Conservation (phyloP, 805 yeast species). For the Lipomyces oligophaga region DNA sequence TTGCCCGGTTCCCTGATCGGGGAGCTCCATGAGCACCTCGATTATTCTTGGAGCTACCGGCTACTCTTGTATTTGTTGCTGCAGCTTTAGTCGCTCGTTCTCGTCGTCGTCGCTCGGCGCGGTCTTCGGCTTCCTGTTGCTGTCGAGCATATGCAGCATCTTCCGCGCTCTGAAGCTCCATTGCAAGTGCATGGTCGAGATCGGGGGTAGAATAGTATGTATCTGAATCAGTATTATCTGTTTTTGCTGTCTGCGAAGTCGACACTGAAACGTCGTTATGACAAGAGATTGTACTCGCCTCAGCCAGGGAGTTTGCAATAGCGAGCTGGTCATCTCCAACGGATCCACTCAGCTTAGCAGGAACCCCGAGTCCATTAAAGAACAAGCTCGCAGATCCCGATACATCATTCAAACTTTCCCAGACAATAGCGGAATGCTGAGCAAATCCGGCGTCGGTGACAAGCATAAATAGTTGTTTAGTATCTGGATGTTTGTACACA, state of each 20-base stretch:
- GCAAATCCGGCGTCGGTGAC: slow-evolving; percentile 71
- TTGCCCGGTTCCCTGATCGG: slow-evolving; percentile 1
- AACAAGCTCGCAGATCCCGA: slow-evolving; percentile 68
- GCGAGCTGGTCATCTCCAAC: slow-evolving; percentile 3
- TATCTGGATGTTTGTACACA: slow-evolving; percentile 41
- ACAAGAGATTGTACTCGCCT: background rate
- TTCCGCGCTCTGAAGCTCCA: slow-evolving; percentile 35
- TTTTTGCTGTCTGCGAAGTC: no score
- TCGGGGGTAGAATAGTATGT: slow-evolving; percentile 3
- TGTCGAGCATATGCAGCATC: slow-evolving; percentile 32
- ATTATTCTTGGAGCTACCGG: no score
- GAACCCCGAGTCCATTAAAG: slow-evolving; percentile 61
- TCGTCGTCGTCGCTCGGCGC: background rate
- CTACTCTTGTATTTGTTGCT: slow-evolving; percentile 1
- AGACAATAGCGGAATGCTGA: slow-evolving; percentile 52
- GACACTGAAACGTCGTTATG: no score
- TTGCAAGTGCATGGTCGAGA: slow-evolving; percentile 36
- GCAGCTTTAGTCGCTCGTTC: slow-evolving; percentile 2
- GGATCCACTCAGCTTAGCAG: slow-evolving; percentile 33
- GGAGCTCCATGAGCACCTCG: slow-evolving; percentile 10
- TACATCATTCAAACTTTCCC: slow-evolving; percentile 73
- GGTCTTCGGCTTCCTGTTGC: slow-evolving; percentile 21
- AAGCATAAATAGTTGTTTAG: slow-evolving; percentile 54
- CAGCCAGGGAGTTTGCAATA: background rate
- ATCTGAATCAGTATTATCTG: background rate